Evolutionary conservation across 2,329 filamentous ascomycete species (phyloP).

Genomic region (Calonectria naviculata): DNA sequence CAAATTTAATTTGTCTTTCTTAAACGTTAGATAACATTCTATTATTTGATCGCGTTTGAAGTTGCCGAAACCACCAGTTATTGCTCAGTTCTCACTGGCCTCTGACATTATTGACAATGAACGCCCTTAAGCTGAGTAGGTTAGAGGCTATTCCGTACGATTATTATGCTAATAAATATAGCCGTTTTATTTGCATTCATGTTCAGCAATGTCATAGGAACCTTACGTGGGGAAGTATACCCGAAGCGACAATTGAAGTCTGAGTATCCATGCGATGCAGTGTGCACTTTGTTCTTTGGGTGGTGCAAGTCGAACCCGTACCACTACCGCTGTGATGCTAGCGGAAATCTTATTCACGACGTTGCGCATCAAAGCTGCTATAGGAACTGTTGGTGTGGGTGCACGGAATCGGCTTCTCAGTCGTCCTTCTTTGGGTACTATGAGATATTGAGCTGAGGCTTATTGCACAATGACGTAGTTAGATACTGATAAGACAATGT

Average conservation of each 20-base stretch:
- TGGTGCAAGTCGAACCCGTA: constrained; percentile 4
- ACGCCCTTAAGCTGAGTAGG: background rate
- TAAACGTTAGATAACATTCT: no score
- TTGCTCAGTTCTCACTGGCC: background rate
- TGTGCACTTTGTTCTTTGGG: background rate
- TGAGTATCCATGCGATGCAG: background rate
- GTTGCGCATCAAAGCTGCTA: background rate
- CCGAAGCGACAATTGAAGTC: background rate
- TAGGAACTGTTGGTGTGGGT: constrained; percentile 6
- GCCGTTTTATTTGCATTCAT: background rate
- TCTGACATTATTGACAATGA: background rate
- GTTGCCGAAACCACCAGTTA: background rate
- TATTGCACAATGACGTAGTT: no score
- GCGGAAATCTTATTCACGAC: background rate
- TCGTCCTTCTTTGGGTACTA: no score
- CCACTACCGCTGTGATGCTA: background rate
- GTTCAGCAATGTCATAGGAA: background rate
- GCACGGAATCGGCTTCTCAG: background rate
- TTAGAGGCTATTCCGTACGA: background rate
- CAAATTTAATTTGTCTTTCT: background rate
- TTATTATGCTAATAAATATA: background rate
- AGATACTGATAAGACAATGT: no score
- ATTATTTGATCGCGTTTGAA: background rate
- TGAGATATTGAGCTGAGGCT: background rate
- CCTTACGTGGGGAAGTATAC: background rate